Evolutionary conservation across 2,329 filamentous ascomycete species (phyloP).

Genomic region (Xylariaceae sp.): DNA sequence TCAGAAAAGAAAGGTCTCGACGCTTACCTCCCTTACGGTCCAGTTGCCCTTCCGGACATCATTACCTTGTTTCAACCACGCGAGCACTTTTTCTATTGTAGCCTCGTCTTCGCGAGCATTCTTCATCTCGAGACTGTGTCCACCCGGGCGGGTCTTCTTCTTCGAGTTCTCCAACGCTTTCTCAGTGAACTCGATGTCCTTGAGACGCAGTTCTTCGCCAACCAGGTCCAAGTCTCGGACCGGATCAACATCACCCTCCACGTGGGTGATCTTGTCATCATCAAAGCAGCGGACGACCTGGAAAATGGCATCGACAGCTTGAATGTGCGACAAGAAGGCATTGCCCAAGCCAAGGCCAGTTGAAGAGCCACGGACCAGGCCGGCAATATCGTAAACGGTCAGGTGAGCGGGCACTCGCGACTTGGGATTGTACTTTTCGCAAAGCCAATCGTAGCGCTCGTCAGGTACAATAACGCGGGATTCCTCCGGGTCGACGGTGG

Average conservation of each 20-base stretch:
- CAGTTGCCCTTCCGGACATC: slow-evolving; percentile 90
- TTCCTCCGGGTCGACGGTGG: slow-evolving; percentile 98
- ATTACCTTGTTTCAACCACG: slow-evolving; percentile 80
- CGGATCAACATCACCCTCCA: slow-evolving; percentile 97
- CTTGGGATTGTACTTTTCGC: slow-evolving; percentile 96
- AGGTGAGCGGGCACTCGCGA: slow-evolving; percentile 94
- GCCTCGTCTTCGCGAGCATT: slow-evolving; percentile 93
- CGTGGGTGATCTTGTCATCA: slow-evolving; percentile 98
- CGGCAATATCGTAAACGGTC: slow-evolving; percentile 98
- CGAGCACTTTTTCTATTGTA: slow-evolving; percentile 84
- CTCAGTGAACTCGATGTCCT: slow-evolving; percentile 97
- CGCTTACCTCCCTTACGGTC: slow-evolving; percentile 88
- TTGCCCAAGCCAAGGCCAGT: slow-evolving; percentile 97
- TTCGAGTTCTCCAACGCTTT: slow-evolving; percentile 87
- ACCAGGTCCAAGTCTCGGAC: slow-evolving; percentile 94
- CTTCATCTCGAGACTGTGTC: slow-evolving; percentile 96
- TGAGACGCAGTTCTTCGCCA: slow-evolving; percentile 90
- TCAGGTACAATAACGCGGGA: slow-evolving; percentile 96
- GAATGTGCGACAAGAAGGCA: slow-evolving; percentile 96
- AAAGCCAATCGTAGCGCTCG: slow-evolving; percentile 92
- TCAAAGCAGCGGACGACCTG: slow-evolving; percentile 97
- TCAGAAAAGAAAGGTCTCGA: slow-evolving; percentile 19
- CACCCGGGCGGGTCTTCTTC: slow-evolving; percentile 93
- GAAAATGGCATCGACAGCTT: slow-evolving; percentile 96
- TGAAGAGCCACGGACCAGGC: slow-evolving; percentile 90